Evolutionary conservation across 176 grass and related monocot genomes (phyloP), one percentile per base, ranked within the genome.

Genomic region (Rhynchospora pubera): DNA sequence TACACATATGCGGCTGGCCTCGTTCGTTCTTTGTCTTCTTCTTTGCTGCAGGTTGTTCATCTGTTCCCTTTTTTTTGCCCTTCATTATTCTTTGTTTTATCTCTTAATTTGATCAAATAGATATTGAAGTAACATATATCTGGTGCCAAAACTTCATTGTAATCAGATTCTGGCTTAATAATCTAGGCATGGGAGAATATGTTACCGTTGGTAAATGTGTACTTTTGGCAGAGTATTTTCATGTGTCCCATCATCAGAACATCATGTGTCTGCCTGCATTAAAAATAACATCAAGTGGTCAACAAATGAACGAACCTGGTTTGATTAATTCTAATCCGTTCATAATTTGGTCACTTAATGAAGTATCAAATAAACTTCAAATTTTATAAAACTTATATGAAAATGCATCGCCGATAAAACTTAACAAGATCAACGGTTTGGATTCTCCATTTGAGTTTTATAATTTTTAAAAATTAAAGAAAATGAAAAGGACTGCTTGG

Each of bases 1-100:
- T 99, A 87, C 93, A 99, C 87, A 99, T 99, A 84, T 99, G 97
- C 64, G 97, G 97, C 11, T 84, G 86, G 51, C 97, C 93, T 87
- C 97, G 97, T 55, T 96, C 92, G 84, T 65, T 96, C 63, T 99
- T 99, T 83, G 93, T 99, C 18, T 78, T 99, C 48, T 70, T 96
- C 56, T 93, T 91, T 85, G 89, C 91, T 80, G 85, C 97, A 89
- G 97, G 97, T 99, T 28, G 80, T 26, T 11, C 68, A 60, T 69
- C 42, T 64, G 19, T 43, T n/a, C 43, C 7, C 34, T 65, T 66
- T 24, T 45, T 78, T 47, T 47, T 5, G 3, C 34, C 32, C 34
- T 39, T 56, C 15, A 43, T 75, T 68, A 18, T 82, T 65, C 24
- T 15, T 79, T 79, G 51, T 18, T 82, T 80, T 62, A 6, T 45